These are phyloP conservation scores for Ophiostoma himal-ulmi DNA, from an alignment of 2,329 filamentous ascomycete species.

Conservation along the genomic window DNA sequence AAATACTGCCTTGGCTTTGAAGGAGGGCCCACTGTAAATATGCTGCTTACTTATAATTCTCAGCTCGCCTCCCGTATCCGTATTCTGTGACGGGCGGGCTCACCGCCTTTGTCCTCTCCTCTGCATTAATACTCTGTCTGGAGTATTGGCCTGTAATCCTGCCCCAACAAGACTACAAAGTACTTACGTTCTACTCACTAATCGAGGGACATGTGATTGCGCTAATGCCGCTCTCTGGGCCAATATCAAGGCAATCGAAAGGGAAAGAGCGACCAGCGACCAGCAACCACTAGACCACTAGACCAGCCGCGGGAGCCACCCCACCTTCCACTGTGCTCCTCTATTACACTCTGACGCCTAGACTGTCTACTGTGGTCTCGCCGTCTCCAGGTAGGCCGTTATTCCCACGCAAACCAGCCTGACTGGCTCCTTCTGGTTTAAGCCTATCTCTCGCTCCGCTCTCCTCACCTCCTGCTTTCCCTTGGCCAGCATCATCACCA, in stretches of 20 bases:
- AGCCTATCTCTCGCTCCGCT: conserved; percentile 8
- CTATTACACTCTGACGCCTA: not conserved
- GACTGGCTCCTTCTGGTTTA: not conserved
- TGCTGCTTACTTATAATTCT: not conserved
- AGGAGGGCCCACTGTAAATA: not conserved
- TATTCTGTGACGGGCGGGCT: not conserved
- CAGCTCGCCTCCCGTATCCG: not conserved
- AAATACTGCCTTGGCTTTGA: not conserved
- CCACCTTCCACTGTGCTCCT: not conserved
- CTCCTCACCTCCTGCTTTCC: not conserved
- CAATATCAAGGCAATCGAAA: not conserved
- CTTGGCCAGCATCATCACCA: conserved; percentile 4
- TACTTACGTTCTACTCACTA: not conserved
- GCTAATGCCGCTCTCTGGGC: not conserved
- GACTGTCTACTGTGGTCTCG: not conserved
- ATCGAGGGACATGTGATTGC: conserved; percentile 1
- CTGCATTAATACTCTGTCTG: not conserved
- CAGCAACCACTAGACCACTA: not conserved
- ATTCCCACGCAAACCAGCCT: not conserved
- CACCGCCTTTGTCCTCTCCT: not conserved
- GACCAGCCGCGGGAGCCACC: not conserved
- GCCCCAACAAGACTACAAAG: not conserved
- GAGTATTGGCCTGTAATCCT: not conserved
- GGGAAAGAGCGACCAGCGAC: not conserved
- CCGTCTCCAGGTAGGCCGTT: not conserved